A percentile compares a stretch with the other conserved stretches of the same genome.
These are phyloP conservation scores for Syzygium aqueum DNA, from an alignment of 345 rosid species.

Conservation along the genomic window DNA sequence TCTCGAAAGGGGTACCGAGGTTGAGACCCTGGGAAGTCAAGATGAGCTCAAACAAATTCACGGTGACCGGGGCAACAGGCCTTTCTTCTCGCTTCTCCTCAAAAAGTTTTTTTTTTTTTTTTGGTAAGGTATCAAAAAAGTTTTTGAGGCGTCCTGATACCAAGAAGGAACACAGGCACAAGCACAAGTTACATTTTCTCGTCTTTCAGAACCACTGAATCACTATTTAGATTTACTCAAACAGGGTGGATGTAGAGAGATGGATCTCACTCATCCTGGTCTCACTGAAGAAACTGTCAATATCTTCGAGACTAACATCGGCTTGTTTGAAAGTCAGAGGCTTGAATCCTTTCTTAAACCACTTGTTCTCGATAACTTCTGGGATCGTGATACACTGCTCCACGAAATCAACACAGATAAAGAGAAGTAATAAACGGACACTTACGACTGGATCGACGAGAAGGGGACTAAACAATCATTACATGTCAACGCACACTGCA, in stretches of 20 bases:
- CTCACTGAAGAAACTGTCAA: slow-evolving; percentile 62
- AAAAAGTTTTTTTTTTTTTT: slow-evolving; percentile 56
- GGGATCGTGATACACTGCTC: slow-evolving; percentile 63
- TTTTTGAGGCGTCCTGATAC: slow-evolving; percentile 42
- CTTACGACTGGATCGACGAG: rapidly evolving
- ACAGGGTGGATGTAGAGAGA: neutral
- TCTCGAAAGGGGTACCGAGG: slow-evolving; percentile 75
- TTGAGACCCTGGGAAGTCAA: slow-evolving; percentile 83
- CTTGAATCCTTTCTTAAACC: slow-evolving; percentile 90
- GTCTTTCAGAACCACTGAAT: neutral
- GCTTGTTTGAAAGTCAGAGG: slow-evolving; percentile 64
- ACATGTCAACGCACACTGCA: neutral
- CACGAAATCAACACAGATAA: slow-evolving; percentile 8
- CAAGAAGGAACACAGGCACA: slow-evolving; percentile 8
- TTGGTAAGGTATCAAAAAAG: too few species aligned
- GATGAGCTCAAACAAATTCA: slow-evolving; percentile 93
- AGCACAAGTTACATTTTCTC: neutral
- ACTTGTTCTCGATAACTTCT: slow-evolving; percentile 69
- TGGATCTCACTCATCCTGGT: slow-evolving; percentile 35
- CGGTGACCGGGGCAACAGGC: slow-evolving; percentile 44
- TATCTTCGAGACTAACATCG: slow-evolving; percentile 59
- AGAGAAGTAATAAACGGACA: neutral
- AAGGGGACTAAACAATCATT: neutral
- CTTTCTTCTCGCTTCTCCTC: slow-evolving; percentile 67
- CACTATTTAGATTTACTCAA: neutral